Conservation (phyloP, 2,329 filamentous ascomycete species). For the Nannizziopsis barbatae region DNA sequence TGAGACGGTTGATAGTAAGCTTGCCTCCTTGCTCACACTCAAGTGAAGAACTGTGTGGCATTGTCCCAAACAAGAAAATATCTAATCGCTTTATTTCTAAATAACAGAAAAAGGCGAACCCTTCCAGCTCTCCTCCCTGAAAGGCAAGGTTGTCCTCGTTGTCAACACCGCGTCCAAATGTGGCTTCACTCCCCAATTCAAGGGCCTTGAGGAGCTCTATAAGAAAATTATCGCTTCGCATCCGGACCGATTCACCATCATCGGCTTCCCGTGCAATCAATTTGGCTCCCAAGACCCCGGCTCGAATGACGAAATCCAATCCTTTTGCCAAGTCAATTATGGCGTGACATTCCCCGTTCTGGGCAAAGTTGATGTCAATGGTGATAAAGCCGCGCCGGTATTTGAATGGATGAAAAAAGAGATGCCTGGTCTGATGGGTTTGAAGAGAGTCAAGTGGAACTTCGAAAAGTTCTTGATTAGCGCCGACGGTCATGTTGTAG, state of each 20-base stretch:
- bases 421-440: constrained; percentile 71
- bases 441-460: constrained; percentile 97
- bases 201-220: constrained; percentile 81
- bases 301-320: constrained; percentile 65
- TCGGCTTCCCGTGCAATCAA: constrained; percentile 98
- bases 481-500: constrained; percentile 72
- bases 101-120: constrained; percentile 58
- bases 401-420: constrained; percentile 62
- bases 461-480: constrained; percentile 97
- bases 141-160: constrained; percentile 86
- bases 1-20: constrained; percentile 45
- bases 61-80: not conserved
- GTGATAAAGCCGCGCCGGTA: constrained; percentile 64
- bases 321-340: constrained; percentile 87
- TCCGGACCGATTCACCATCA: constrained; percentile 67
- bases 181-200: constrained; percentile 95
- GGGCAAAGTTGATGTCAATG: constrained; percentile 90
- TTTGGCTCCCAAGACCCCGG: constrained; percentile 87
- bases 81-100: constrained; percentile 12
- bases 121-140: constrained; percentile 58
- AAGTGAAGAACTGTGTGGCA: constrained; percentile 9
- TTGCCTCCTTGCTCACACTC: not conserved
- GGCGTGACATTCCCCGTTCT: constrained; percentile 85
- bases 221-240: constrained; percentile 59
- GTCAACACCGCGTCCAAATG: constrained; percentile 99